phyloP scores from a whole-genome alignment of 2,329 filamentous ascomycete species.

The Sclerotinia glacialis region DNA sequence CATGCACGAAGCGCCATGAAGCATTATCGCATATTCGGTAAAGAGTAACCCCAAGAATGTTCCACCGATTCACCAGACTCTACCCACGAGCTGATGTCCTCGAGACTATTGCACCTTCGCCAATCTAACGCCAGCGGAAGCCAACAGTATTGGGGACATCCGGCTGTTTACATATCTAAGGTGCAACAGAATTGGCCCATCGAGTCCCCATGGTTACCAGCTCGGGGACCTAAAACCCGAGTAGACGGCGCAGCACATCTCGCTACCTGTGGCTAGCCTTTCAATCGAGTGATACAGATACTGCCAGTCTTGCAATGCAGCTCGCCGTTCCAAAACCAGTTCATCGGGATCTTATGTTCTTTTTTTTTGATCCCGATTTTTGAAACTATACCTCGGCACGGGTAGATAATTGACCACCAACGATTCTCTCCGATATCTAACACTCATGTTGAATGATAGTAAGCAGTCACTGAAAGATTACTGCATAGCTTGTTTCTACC shows the following conservation, averaged over 20 bases:
- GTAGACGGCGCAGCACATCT: slow-evolving; percentile 25
- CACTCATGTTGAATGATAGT: neutral
- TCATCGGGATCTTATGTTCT: slow-evolving; percentile 21
- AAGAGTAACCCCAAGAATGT: slow-evolving; percentile 2
- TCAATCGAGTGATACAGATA: slow-evolving; percentile 15
- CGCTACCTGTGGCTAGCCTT: slow-evolving; percentile 19
- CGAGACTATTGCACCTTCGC: slow-evolving; percentile 21
- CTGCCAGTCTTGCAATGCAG: slow-evolving; percentile 20
- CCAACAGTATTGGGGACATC: slow-evolving; percentile 21
- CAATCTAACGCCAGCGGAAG: slow-evolving; percentile 22
- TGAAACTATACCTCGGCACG: slow-evolving; percentile 13
- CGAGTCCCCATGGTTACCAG: slow-evolving; percentile 22
- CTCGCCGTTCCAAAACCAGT: slow-evolving; percentile 23
- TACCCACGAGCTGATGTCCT: slow-evolving; percentile 22
- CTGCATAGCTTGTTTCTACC: neutral
- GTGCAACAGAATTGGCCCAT: slow-evolving; percentile 20
- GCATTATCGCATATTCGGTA: slow-evolving; percentile 19
- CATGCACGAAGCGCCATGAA: slow-evolving; percentile 18
- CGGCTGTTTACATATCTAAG: slow-evolving; percentile 21
- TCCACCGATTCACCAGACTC: slow-evolving; percentile 9
- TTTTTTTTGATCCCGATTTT: slow-evolving; percentile 1
- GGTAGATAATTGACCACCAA: neutral
- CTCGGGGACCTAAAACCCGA: slow-evolving; percentile 24
- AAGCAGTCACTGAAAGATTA: neutral
- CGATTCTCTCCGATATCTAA: neutral